phyloP scores from a whole-genome alignment of 108 stramenopile genomes.

The Aurantiochytrium sp. region DNA sequence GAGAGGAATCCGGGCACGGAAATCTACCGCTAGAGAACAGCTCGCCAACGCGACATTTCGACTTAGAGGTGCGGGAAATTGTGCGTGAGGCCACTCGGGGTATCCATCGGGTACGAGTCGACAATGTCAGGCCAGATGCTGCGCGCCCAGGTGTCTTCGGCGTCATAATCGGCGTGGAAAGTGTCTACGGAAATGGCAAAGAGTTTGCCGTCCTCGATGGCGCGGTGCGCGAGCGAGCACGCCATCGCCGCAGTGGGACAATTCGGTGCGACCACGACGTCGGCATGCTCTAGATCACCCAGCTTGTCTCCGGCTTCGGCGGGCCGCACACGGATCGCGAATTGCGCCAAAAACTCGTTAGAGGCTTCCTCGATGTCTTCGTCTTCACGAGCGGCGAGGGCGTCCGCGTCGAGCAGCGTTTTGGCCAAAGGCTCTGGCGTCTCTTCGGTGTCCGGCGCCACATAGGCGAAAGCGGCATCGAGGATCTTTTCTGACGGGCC shows the following conservation, averaged over 20 bases:
- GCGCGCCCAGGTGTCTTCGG: neutral
- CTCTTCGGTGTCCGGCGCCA: neutral
- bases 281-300: neutral
- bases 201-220: neutral
- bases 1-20: too few species aligned
- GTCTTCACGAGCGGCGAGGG: neutral
- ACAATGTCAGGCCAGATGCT: neutral
- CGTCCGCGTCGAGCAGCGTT: neutral
- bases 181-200: neutral
- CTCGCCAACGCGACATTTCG: too few species aligned
- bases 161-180: neutral
- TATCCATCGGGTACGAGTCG: neutral
- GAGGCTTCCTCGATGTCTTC: neutral
- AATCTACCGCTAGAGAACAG: too few species aligned
- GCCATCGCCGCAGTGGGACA: neutral
- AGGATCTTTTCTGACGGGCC: neutral
- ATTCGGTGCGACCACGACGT: neutral
- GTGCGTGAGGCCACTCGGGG: neutral
- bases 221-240: neutral
- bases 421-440: neutral
- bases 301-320: neutral
- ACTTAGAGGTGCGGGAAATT: neutral
- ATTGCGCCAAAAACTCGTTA: neutral
- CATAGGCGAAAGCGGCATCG: neutral
- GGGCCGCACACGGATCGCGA: neutral